These are phyloP conservation scores for Trypethelium eluteriae DNA, from an alignment of 495 filamentous ascomycete species.

Conservation along the genomic window DNA sequence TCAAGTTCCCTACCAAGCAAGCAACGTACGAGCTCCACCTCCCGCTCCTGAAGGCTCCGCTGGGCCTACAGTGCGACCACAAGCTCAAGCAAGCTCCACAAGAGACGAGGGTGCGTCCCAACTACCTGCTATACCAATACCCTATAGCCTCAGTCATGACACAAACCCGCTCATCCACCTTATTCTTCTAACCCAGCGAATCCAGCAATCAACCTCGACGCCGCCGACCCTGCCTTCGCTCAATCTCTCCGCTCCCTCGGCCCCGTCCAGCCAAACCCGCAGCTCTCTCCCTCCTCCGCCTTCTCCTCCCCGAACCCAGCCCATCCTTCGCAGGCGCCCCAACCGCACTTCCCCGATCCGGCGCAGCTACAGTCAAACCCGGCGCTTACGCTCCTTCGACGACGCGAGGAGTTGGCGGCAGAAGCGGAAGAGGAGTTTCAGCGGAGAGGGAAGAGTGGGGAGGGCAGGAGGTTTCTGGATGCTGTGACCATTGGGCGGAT, in stretches of 20 bases:
- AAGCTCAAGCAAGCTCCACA: conserved; percentile 28
- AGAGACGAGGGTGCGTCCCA: conserved; percentile 31
- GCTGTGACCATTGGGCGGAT: conserved; percentile 52
- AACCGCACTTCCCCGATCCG: conserved; percentile 41
- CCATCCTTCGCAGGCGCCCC: conserved; percentile 13
- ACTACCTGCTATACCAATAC: not conserved
- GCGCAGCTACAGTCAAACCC: conserved; percentile 40
- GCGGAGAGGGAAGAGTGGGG: conserved; percentile 41
- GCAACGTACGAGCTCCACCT: conserved; percentile 24
- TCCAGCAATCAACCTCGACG: conserved; percentile 58
- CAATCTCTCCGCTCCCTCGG: conserved; percentile 56
- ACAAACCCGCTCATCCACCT: conserved; percentile 18
- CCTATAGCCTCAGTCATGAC: conserved; percentile 12
- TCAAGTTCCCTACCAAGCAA: conserved; percentile 26
- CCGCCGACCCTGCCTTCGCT: conserved; percentile 56
- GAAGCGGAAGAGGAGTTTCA: conserved; percentile 51
- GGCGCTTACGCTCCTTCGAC: conserved; percentile 47
- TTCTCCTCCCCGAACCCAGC: conserved; percentile 32
- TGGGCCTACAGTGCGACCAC: conserved; percentile 35
- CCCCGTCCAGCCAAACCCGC: conserved; percentile 55
- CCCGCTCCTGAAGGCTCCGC: conserved; percentile 21
- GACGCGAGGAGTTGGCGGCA: conserved; percentile 49
- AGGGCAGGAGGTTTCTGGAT: conserved; percentile 54
- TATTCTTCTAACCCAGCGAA: conserved; percentile 16
- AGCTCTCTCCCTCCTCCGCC: conserved; percentile 49